These are phyloP conservation scores for Sideroxylon spinosum DNA, from an alignment of 179 eudicot species.

Conservation along the genomic window DNA sequence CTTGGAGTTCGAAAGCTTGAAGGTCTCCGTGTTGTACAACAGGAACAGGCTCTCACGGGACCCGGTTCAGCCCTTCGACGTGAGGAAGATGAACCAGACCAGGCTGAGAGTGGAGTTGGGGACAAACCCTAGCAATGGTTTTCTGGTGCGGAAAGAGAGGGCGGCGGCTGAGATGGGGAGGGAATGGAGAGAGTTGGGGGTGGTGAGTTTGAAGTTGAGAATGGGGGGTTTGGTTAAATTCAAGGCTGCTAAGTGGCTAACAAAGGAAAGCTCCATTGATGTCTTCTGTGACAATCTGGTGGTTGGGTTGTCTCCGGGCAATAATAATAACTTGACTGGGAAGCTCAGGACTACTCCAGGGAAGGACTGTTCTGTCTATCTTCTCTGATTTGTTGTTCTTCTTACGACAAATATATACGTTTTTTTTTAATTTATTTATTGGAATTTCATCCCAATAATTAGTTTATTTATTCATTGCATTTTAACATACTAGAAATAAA, in stretches of 20 bases:
- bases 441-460: too few relatives aligned
- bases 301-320: conserved; percentile 10
- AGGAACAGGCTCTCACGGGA: conserved; percentile 19
- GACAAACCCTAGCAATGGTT: not conserved
- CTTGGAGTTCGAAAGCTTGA: conserved; percentile 29
- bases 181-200: conserved; percentile 13
- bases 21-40: conserved; percentile 23
- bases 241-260: conserved; percentile 40
- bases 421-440: too few relatives aligned
- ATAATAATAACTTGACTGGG: conserved; percentile 4
- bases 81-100: conserved; percentile 22
- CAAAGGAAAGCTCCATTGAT: conserved; percentile 12
- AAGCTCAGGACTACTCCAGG: conserved; percentile 1
- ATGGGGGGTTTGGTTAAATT: conserved; percentile 32
- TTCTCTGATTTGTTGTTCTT: not conserved
- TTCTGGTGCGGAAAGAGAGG: not conserved
- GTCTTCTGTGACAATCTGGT: conserved; percentile 17
- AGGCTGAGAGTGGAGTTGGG: conserved; percentile 21
- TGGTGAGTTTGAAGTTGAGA: conserved; percentile 27
- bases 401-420: too few relatives aligned
- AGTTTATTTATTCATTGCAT: too few relatives aligned
- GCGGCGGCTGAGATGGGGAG: conserved; percentile 17
- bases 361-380: conserved; percentile 4
- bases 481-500: too few relatives aligned
- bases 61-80: conserved; percentile 30